Conservation (phyloP, 2,329 filamentous ascomycete genomes). For the Paradendryphiella salina region DNA sequence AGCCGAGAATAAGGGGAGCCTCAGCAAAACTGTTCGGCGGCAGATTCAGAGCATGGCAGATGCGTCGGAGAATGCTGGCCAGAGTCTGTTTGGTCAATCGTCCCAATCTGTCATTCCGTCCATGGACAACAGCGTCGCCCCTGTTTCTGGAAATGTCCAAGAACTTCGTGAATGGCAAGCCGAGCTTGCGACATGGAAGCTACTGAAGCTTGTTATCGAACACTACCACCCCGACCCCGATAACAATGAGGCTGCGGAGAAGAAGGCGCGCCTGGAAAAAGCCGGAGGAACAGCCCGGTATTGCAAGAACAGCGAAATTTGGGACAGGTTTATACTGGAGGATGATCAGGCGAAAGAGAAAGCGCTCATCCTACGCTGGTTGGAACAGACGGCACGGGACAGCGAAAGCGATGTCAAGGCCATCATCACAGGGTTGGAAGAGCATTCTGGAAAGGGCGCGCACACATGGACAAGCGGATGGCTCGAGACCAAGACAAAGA, state of each 20-base stretch:
- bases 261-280: constrained; percentile 37
- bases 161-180: constrained; percentile 70
- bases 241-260: constrained; percentile 38
- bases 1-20: constrained; percentile 43
- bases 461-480: constrained; percentile 82
- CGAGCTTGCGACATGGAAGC: constrained; percentile 89
- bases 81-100: constrained; percentile 22
- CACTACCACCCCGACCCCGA: constrained; percentile 59
- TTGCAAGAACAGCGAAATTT: constrained; percentile 64
- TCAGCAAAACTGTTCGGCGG: constrained; percentile 39
- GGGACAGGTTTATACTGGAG: constrained; percentile 72
- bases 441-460: constrained; percentile 66
- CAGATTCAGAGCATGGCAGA: constrained; percentile 40
- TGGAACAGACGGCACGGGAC: constrained; percentile 73
- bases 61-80: constrained; percentile 14
- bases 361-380: constrained; percentile 79
- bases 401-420: constrained; percentile 72
- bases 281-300: constrained; percentile 52
- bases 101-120: constrained; percentile 25
- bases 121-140: constrained; percentile 16
- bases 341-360: constrained; percentile 77
- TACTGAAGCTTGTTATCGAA: constrained; percentile 74
- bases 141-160: constrained; percentile 47
- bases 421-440: constrained; percentile 70
- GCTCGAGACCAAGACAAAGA: constrained; percentile 85